A percentile compares a stretch with the other conserved stretches of the same genome.
These are phyloP conservation scores for Sarcomyxa edulis DNA, from an alignment of 768 basidiomycete genomes.

Conservation along the genomic window DNA sequence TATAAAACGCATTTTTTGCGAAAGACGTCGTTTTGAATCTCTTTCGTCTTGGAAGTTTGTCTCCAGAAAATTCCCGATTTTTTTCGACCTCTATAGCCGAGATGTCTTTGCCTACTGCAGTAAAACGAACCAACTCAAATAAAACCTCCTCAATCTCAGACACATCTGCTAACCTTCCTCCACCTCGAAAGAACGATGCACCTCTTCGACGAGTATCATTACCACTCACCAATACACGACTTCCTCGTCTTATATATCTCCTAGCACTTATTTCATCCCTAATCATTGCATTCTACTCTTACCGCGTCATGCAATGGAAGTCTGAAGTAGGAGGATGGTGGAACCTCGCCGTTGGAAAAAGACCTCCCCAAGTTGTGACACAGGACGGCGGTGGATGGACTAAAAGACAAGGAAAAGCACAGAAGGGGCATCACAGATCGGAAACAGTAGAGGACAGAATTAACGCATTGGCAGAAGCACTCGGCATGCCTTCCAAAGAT, in stretches of 20 bases:
- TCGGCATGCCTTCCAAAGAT: slow-evolving; percentile 57
- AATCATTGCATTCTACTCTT: slow-evolving; percentile 46
- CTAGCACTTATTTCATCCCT: slow-evolving; percentile 35
- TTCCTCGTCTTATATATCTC: slow-evolving; percentile 45
- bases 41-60: no score
- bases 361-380: slow-evolving; percentile 18
- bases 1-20: no score
- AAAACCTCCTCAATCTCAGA: slow-evolving; percentile 11
- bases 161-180: slow-evolving; percentile 19
- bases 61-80: no score
- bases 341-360: slow-evolving; percentile 40
- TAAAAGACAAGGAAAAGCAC: slow-evolving; percentile 3
- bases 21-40: no score
- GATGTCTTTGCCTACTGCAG: no score
- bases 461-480: slow-evolving; percentile 51
- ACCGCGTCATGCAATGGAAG: slow-evolving; percentile 42
- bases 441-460: slow-evolving; percentile 49
- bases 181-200: slow-evolving; percentile 17
- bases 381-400: slow-evolving; percentile 6
- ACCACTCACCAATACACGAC: slow-evolving; percentile 38
- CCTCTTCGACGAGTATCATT: slow-evolving; percentile 30
- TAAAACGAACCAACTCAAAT: no score
- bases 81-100: no score
- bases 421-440: background rate
- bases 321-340: slow-evolving; percentile 58